These are phyloP conservation scores for Trichoderma brevicompactum DNA, from an alignment of 2,329 filamentous ascomycete species.

Conservation along the genomic window DNA sequence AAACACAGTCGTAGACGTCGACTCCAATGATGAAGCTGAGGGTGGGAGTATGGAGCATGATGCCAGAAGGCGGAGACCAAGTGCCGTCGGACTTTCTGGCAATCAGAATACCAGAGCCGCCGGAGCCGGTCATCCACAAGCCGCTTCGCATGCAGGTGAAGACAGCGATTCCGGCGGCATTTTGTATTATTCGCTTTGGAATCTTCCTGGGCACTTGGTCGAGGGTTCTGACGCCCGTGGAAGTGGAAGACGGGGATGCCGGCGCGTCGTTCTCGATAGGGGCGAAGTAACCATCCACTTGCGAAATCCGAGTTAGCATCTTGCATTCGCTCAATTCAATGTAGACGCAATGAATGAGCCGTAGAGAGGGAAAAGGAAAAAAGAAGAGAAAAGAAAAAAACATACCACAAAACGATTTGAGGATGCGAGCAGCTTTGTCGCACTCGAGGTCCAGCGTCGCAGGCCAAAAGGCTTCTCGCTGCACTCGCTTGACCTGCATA, in stretches of 20 bases:
- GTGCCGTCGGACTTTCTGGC: constrained; percentile 82
- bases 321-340: neutral
- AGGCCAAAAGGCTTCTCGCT: constrained; percentile 78
- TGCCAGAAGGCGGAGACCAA: constrained; percentile 90
- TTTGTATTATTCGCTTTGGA: constrained; percentile 80
- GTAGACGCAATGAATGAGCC: neutral
- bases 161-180: constrained; percentile 87
- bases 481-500: constrained; percentile 38
- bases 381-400: neutral
- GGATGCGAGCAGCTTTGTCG: constrained; percentile 86
- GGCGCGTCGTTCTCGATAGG: constrained; percentile 41
- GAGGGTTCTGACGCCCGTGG: constrained; percentile 52
- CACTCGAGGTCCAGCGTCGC: constrained; percentile 84
- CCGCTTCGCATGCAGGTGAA: constrained; percentile 96
- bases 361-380: too few relatives aligned
- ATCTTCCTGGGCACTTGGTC: constrained; percentile 75
- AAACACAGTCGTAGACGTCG: constrained; percentile 93
- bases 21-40: constrained; percentile 89
- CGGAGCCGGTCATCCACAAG: constrained; percentile 87
- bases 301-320: constrained; percentile 13
- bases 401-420: constrained; percentile 86
- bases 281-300: constrained; percentile 62
- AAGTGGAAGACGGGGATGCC: constrained; percentile 38
- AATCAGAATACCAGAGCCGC: constrained; percentile 85
- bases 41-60: constrained; percentile 86